Evolutionary conservation across 2,329 filamentous ascomycete genomes (phyloP).

Genomic region (Stagonosporopsis chrysanthemi): DNA sequence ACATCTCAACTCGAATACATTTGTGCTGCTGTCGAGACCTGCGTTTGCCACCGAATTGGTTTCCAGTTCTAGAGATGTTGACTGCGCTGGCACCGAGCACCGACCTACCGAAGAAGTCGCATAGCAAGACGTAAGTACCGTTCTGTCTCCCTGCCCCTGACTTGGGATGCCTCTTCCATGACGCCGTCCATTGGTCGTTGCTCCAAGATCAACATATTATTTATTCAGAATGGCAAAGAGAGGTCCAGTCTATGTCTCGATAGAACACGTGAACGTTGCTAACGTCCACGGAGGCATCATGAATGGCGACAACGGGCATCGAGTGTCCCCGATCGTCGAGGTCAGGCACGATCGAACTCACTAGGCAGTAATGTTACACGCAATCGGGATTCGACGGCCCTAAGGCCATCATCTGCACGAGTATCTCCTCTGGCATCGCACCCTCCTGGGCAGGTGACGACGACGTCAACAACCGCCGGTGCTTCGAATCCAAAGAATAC

Average conservation of each 20-base stretch:
- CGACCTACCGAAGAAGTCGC: not conserved
- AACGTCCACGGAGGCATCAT: not conserved
- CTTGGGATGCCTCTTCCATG: too few species aligned
- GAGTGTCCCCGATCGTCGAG: not conserved
- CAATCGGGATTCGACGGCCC: not conserved
- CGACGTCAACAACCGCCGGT: not conserved
- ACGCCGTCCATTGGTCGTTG: not conserved
- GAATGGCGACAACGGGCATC: not conserved
- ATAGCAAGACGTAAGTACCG: slow-evolving; percentile 3
- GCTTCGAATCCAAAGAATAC: not conserved
- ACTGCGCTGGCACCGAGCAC: slow-evolving; percentile 6
- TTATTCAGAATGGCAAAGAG: not conserved
- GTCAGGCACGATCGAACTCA: not conserved
- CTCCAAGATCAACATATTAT: not conserved
- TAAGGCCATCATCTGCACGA: not conserved
- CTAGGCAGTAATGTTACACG: not conserved
- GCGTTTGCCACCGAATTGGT: not conserved
- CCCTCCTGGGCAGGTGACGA: not conserved
- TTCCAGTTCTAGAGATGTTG: not conserved
- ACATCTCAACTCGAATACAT: not conserved
- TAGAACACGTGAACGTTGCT: not conserved
- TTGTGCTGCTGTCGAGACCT: too few species aligned
- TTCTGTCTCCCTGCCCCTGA: too few species aligned
- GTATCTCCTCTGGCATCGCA: not conserved
- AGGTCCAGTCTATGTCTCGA: not conserved